Evolutionary conservation across 257 asterid genomes (phyloP), one percentile per base, ranked within the genome.

Genomic region (Ophiorrhiza pumila): DNA sequence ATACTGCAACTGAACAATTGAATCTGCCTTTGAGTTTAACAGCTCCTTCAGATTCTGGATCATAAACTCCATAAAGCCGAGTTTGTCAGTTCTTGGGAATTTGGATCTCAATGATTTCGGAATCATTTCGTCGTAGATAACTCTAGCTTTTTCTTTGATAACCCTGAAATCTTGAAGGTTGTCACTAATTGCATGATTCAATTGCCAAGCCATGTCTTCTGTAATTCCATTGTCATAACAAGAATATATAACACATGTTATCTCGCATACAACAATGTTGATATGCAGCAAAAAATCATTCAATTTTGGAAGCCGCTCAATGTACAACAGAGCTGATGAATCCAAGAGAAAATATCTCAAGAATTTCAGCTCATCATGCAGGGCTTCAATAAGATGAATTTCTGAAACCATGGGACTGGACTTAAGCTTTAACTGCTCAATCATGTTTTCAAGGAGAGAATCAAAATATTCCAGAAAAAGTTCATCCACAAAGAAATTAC

Each of bases 51-150:
- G n/a, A n/a, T 69, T 52, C 31, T 34, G 63, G 5, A 52, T 5
- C 20, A 69, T 23, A 69, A 42, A 34, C 50, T 42, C 22, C 18
- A 68, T 47, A 8, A 49, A 31, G 61, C 72, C 72, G 32, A 18
- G 72, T 3, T 22, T 42, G 7, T 68, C 32, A 20, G 72, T 68
- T 68, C n/a, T 68, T 34, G 72, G 72, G 42, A 68, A 47, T 14
- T 52, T 52, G 27, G 73, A 50, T 11, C 50, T 9, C 11, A 52
- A 12, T 20, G 35, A 22, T 43, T 50, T 69, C 4, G 63, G 50
- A 11, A 69, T 17, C 25, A 68, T 20, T 32, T 68, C 59, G 22
- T 68, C 29, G 20, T 49, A 68, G 41, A 9, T 50, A 20, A 12
- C 14, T 68, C 9, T 49, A 8, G 41, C 46, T 23, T 68, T 20